Evolutionary conservation across 163 green algal species (phyloP), one percentile per base, ranked within the genome.

Genomic region (Chloroidium sp.): DNA sequence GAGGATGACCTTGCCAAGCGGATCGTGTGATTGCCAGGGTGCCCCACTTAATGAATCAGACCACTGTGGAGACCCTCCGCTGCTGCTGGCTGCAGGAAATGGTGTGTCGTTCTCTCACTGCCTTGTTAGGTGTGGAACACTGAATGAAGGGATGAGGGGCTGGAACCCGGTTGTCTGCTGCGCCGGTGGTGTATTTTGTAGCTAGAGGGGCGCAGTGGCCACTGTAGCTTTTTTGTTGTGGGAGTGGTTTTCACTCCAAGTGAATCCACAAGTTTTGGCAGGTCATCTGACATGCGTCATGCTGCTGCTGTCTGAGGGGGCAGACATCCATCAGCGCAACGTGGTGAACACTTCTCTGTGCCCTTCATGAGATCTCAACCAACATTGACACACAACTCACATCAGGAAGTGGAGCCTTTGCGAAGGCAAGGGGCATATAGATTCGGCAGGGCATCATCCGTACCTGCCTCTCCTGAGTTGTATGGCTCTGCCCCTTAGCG

Each of bases 11-110:
- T 12, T 12, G 10, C 12, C 67, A 74, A 74, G 10, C 8, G 67
- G 12, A 10, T 12, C 67, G 67, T 61, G 12, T 79, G 60, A 62
- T 62, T 2, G 12, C 12, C 85, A 94, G 87, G 95, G 95, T 59
- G 93, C 92, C 1, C 93, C 95, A 0, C 80, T 98, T n/a, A 97
- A 98, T 82, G 94, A 97, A 79, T 88, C 93, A 1, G 95, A 98
- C 82, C 92, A 97, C 80, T 98, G 95, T 83, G 94, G 95, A 0
- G 95, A 98, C 81, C 95, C 94, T 0, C 95, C 95, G 0, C 90
- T 98, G 2, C 85, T 98, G 36, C 86, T 98, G 59, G 95, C 95
- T 59, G 92, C 93, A 10, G 95, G 94, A 1, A 96, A 96, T 80
- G 94, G 93, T 95, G 83, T 60, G 84, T 58, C n/a, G 12, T 36